A percentile compares a stretch with the other conserved stretches of the same genome.
These are phyloP conservation scores for Choiromyces venosus DNA, from an alignment of 495 filamentous ascomycete species.

Conservation along the genomic window DNA sequence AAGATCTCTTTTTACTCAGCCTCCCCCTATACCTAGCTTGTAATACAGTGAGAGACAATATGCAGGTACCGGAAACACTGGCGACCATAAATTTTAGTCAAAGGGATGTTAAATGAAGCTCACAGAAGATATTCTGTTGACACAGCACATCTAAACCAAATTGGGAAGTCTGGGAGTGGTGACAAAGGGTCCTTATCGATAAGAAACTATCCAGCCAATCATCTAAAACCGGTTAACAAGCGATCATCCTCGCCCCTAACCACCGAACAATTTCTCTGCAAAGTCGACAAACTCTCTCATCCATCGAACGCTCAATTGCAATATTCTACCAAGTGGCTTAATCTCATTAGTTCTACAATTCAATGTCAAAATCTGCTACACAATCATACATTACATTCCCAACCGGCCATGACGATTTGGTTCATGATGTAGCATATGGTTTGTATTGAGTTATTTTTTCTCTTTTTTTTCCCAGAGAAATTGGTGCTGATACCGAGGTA, in stretches of 20 bases:
- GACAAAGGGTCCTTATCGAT: neutral
- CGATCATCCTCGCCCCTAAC: neutral
- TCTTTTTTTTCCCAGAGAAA: neutral
- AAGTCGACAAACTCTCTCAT: neutral
- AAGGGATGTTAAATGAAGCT: neutral
- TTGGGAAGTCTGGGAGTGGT: neutral
- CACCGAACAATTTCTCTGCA: neutral
- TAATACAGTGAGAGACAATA: neutral
- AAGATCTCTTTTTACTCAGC: neutral
- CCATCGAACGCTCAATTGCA: neutral
- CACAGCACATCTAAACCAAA: neutral
- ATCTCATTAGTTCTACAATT: neutral
- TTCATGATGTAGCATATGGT: constrained; percentile 60
- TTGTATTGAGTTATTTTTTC: constrained; percentile 16
- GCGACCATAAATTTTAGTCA: neutral
- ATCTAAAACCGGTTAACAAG: neutral
- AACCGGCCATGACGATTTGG: constrained; percentile 60
- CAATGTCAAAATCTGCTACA: constrained; percentile 2
- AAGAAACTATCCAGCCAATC: neutral
- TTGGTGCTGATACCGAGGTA: constrained; percentile 20
- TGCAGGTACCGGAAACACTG: neutral
- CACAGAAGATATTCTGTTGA: neutral
- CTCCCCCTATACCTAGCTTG: neutral
- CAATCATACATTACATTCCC: constrained; percentile 36
- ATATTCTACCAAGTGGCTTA: neutral